Conservation (phyloP, 192 early-diverging fungal genomes). For the Obelidium mucronatum region DNA sequence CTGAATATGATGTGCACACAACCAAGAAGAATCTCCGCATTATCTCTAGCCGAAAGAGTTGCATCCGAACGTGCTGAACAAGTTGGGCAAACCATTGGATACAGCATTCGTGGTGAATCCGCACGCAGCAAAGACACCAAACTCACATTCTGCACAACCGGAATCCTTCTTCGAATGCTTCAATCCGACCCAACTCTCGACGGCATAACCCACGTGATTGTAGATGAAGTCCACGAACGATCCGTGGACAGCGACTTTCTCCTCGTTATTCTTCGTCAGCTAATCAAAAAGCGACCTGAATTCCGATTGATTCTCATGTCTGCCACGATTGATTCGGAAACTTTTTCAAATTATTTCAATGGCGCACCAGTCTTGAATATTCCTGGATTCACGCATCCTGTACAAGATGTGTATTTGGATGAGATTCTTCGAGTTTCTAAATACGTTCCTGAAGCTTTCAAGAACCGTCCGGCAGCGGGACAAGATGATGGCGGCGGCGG, state of each 20-base stretch:
- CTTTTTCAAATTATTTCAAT: constrained; percentile 55
- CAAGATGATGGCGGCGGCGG: background rate
- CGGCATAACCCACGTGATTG: constrained; percentile 71
- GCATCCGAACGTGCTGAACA: constrained; percentile 73
- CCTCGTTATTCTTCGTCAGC: constrained; percentile 69
- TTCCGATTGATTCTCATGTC: constrained; percentile 73
- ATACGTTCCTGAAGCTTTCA: constrained; percentile 35
- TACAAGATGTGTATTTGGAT: constrained; percentile 68
- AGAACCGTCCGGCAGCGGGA: background rate
- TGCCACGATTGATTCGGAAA: constrained; percentile 72
- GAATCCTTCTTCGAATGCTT: constrained; percentile 76
- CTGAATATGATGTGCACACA: constrained; percentile 78
- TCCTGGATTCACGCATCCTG: constrained; percentile 67
- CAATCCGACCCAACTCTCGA: constrained; percentile 66
- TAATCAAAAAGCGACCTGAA: constrained; percentile 59
- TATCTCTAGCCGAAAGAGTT: constrained; percentile 76
- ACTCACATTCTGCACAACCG: constrained; percentile 64
- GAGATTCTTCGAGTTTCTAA: constrained; percentile 63
- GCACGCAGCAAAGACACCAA: constrained; percentile 35
- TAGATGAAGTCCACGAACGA: constrained; percentile 87
- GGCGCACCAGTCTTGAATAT: constrained; percentile 57
- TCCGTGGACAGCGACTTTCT: constrained; percentile 71
- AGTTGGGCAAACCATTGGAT: constrained; percentile 69
- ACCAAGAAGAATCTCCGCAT: constrained; percentile 69
- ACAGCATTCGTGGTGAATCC: constrained; percentile 77